Evolutionary conservation across 2,329 filamentous ascomycete genomes (phyloP).

Genomic region (Fusarium marasasianum): DNA sequence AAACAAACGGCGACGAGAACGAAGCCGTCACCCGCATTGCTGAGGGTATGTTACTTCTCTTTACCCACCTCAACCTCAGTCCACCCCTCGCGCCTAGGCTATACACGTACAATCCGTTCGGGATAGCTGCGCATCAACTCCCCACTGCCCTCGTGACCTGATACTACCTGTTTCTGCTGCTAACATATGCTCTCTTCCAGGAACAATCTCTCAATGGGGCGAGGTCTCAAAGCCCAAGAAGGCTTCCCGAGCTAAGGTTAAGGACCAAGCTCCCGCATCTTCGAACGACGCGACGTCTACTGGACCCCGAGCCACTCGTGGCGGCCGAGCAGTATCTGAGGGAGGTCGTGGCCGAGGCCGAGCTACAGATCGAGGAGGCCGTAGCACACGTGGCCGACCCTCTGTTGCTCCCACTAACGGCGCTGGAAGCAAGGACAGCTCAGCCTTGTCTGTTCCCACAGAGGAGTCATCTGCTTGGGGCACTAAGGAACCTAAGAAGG

Average conservation of each 20-base stretch:
- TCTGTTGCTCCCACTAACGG: slow-evolving; percentile 68
- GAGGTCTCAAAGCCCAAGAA: slow-evolving; percentile 86
- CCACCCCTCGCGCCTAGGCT: slow-evolving; percentile 29
- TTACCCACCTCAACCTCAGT: slow-evolving; percentile 15
- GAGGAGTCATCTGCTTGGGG: slow-evolving; percentile 69
- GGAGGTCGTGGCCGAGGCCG: slow-evolving; percentile 70
- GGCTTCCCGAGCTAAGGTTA: slow-evolving; percentile 77
- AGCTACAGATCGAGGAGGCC: slow-evolving; percentile 69
- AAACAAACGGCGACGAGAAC: slow-evolving; percentile 82
- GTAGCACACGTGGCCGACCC: slow-evolving; percentile 71
- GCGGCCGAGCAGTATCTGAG: slow-evolving; percentile 70
- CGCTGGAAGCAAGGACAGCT: slow-evolving; percentile 64
- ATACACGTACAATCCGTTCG: slow-evolving; percentile 8
- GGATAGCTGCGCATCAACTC: slow-evolving; percentile 9
- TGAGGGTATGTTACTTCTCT: slow-evolving; percentile 67
- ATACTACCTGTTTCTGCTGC: slow-evolving; percentile 19
- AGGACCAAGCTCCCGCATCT: slow-evolving; percentile 66
- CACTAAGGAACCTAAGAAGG: slow-evolving; percentile 50
- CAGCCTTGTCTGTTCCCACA: slow-evolving; percentile 71
- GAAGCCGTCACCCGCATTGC: slow-evolving; percentile 80
- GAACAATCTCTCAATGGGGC: slow-evolving; percentile 83
- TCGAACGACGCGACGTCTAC: slow-evolving; percentile 58
- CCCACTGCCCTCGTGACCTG: not conserved
- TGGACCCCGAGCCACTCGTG: slow-evolving; percentile 61
- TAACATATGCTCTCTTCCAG: slow-evolving; percentile 56